Conservation (phyloP, 306 rosid genomes). For the Ormosia semicastrata region DNA sequence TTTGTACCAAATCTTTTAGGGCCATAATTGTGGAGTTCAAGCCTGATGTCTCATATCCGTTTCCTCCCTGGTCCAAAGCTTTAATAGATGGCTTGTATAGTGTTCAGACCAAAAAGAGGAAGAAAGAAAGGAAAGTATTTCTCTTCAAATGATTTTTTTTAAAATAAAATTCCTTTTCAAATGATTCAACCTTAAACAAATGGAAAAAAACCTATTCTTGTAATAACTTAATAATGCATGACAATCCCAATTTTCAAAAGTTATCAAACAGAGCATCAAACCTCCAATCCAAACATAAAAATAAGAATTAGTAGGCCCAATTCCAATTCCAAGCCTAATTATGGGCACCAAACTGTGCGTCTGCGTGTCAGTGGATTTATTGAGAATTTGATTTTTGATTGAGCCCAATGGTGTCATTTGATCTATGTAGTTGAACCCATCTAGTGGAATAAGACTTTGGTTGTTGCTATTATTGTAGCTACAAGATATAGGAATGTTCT, state of each 20-base stretch:
- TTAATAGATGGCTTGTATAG: background rate
- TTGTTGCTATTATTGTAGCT: background rate
- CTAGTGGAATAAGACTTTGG: background rate
- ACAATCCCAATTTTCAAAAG: background rate
- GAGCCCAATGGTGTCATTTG: background rate
- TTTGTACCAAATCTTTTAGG: background rate
- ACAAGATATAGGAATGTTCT: background rate
- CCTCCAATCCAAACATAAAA: background rate
- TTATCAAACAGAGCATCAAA: background rate
- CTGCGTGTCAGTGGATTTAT: background rate
- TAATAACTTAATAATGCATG: background rate
- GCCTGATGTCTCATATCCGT: background rate
- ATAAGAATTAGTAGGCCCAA: background rate
- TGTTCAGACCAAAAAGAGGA: background rate
- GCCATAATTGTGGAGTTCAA: background rate
- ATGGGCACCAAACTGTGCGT: background rate
- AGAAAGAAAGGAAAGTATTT: background rate
- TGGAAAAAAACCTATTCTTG: background rate
- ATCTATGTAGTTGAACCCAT: background rate
- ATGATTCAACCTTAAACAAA: constrained; percentile 3
- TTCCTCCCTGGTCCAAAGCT: background rate
- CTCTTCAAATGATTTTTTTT: background rate
- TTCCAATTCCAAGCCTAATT: background rate
- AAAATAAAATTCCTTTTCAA: background rate
- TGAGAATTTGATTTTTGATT: background rate